Conservation (phyloP, 1,139 yeast species). For the Geotrichum bryndzae region DNA sequence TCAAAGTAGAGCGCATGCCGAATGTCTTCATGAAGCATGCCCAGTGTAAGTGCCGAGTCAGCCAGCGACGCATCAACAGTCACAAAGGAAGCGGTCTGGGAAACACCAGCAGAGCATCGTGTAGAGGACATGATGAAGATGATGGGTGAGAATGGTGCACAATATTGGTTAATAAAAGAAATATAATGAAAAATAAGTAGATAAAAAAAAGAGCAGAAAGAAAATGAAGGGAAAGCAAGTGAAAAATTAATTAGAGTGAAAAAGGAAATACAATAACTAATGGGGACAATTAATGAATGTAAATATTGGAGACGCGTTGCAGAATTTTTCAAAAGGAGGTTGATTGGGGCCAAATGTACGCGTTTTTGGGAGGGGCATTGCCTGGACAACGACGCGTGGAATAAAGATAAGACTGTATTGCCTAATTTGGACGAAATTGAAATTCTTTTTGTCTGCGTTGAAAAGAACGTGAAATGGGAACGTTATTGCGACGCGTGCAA, state of each 20-base stretch:
- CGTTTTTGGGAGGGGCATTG: background rate
- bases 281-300: background rate
- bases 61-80: slow-evolving; percentile 11
- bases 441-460: background rate
- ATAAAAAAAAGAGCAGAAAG: background rate
- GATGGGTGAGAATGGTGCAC: background rate
- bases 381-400: background rate
- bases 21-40: slow-evolving; percentile 10
- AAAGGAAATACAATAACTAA: background rate
- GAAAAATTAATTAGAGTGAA: background rate
- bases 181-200: background rate
- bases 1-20: slow-evolving; percentile 8
- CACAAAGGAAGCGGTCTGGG: background rate
- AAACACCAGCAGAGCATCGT: background rate
- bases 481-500: background rate
- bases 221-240: background rate
- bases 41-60: slow-evolving; percentile 9
- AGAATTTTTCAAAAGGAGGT: background rate
- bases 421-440: background rate
- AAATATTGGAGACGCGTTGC: background rate
- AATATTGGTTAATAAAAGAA: background rate
- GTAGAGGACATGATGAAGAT: background rate
- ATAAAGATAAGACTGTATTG: background rate
- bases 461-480: background rate
- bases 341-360: background rate